Evolutionary conservation across 1,139 yeast genomes (phyloP).

Genomic region (Sugiyamaella japonica): DNA sequence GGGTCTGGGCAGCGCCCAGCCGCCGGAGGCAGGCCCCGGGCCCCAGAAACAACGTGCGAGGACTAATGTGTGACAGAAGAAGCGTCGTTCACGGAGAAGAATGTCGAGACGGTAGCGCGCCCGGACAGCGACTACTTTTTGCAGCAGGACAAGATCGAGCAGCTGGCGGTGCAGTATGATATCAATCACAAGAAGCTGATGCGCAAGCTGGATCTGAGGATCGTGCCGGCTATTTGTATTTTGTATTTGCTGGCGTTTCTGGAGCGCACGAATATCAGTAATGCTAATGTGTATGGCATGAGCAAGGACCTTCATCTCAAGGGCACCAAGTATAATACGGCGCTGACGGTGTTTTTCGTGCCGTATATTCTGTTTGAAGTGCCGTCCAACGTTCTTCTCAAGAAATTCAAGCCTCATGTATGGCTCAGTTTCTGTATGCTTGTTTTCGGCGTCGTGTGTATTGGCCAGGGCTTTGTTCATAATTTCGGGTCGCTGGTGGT

Average conservation of each 20-base stretch:
- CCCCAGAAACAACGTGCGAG: too few species aligned
- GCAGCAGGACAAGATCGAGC: conserved; percentile 34
- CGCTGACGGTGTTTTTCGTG: conserved; percentile 66
- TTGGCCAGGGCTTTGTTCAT: conserved; percentile 64
- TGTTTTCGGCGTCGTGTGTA: conserved; percentile 61
- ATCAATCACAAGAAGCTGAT: conserved; percentile 52
- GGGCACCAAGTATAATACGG: conserved; percentile 61
- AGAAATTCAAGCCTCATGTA: conserved; percentile 60
- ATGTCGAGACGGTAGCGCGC: background rate
- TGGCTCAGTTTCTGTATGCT: conserved; percentile 61
- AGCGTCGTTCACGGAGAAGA: conserved; percentile 4
- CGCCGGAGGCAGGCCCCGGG: background rate
- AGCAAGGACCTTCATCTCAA: conserved; percentile 50
- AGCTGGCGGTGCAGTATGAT: conserved; percentile 46
- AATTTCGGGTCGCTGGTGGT: conserved; percentile 59
- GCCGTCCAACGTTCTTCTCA: conserved; percentile 62
- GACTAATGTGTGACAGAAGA: background rate
- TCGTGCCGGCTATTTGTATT: conserved; percentile 69
- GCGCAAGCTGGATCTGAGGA: conserved; percentile 63
- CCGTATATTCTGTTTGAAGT: conserved; percentile 70
- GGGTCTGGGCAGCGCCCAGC: background rate
- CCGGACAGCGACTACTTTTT: background rate
- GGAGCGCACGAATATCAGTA: conserved; percentile 73
- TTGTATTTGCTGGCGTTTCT: conserved; percentile 67
- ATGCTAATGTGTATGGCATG: conserved; percentile 70